Conservation (phyloP, 2,329 filamentous ascomycete species). For the Epichloe gansuensis region DNA sequence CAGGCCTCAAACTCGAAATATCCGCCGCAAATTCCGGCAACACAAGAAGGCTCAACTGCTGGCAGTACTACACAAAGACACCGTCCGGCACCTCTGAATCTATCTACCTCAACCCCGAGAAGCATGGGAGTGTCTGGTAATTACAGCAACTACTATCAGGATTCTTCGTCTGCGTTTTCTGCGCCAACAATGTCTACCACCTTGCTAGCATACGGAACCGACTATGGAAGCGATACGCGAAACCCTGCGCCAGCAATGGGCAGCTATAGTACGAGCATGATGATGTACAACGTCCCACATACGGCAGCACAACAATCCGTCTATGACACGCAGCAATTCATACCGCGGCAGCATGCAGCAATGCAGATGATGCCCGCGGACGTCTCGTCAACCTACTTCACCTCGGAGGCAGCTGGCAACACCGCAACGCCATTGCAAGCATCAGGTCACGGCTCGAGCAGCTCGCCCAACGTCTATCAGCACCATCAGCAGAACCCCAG, state of each 20-base stretch:
- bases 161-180: slow-evolving; percentile 37
- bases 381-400: slow-evolving; percentile 58
- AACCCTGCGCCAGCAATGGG: slow-evolving; percentile 41
- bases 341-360: slow-evolving; percentile 60
- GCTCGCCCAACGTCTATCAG: slow-evolving; percentile 50
- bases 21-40: slow-evolving; percentile 35
- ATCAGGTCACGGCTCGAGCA: slow-evolving; percentile 33
- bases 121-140: slow-evolving; percentile 43
- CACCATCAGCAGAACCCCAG: slow-evolving; percentile 47
- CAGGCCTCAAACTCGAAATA: slow-evolving; percentile 43
- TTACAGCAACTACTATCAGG: slow-evolving; percentile 48
- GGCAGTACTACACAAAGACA: slow-evolving; percentile 27
- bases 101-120: slow-evolving; percentile 33
- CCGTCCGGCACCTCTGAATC: slow-evolving; percentile 36
- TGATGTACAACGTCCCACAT: slow-evolving; percentile 71
- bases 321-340: slow-evolving; percentile 69
- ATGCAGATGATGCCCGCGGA: slow-evolving; percentile 52
- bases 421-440: slow-evolving; percentile 41
- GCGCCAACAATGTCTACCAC: slow-evolving; percentile 44
- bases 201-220: slow-evolving; percentile 45
- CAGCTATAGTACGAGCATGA: slow-evolving; percentile 48
- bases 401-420: slow-evolving; percentile 28
- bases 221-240: slow-evolving; percentile 51
- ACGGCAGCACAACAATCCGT: slow-evolving; percentile 46
- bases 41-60: slow-evolving; percentile 26